These are phyloP conservation scores for Collybia sordida DNA, from an alignment of 768 basidiomycete genomes.

Conservation along the genomic window DNA sequence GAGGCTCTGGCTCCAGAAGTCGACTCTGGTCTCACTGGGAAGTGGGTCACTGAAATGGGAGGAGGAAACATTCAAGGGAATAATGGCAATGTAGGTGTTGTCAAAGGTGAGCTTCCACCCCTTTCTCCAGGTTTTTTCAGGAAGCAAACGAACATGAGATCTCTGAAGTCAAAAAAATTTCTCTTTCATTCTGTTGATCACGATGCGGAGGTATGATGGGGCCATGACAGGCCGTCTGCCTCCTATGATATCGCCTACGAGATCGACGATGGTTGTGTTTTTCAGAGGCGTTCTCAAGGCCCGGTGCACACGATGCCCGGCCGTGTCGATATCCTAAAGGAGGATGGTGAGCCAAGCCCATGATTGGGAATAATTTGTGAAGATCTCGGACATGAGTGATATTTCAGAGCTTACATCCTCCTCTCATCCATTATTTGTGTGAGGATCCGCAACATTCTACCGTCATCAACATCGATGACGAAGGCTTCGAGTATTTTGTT, in stretches of 20 bases:
- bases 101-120: constrained; percentile 31
- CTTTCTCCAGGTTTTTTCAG: constrained; percentile 6
- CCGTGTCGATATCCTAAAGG: not conserved
- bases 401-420: too few relatives aligned
- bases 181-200: not conserved
- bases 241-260: constrained; percentile 3
- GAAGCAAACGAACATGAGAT: too few relatives aligned
- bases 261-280: constrained; percentile 8
- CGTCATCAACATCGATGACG: too few relatives aligned
- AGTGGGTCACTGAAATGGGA: constrained; percentile 41
- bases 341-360: constrained; percentile 5
- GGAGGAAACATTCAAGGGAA: constrained; percentile 18
- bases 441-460: too few relatives aligned
- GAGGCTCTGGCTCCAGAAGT: constrained; percentile 39
- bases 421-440: too few relatives aligned
- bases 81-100: constrained; percentile 25
- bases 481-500: too few relatives aligned
- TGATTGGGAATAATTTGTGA: not conserved
- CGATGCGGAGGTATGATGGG: not conserved
- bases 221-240: not conserved
- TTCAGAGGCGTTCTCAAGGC: constrained; percentile 8
- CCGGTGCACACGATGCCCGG: constrained; percentile 13
- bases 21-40: constrained; percentile 27
- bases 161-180: too few relatives aligned
- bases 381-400: not conserved